phyloP scores from a whole-genome alignment of 176 grass and related monocot species.

The Aechmea fasciata region DNA sequence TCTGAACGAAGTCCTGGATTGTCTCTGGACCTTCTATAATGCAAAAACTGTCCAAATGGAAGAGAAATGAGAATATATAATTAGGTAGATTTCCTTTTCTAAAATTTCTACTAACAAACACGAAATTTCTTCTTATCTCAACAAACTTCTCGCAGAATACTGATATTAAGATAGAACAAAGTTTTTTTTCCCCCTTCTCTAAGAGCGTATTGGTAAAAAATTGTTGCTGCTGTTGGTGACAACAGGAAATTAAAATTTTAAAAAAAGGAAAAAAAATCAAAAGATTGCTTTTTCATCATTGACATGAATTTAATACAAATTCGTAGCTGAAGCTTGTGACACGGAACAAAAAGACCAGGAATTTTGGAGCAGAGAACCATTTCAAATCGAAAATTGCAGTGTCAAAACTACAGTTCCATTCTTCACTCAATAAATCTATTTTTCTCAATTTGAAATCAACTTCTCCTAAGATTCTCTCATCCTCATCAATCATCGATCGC shows the following conservation, averaged over 20 bases:
- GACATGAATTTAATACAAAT: no score
- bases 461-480: not conserved
- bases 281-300: no score
- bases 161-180: no score
- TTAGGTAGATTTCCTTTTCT: not conserved
- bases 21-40: conserved; percentile 96
- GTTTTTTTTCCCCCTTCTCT: no score
- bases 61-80: conserved; percentile 6
- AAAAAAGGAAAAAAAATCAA: no score
- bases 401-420: not conserved
- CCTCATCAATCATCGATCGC: not conserved
- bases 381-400: not conserved
- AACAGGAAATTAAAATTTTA: no score
- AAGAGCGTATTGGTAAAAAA: no score
- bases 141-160: not conserved
- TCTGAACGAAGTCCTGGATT: conserved; percentile 62
- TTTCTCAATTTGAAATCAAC: not conserved
- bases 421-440: not conserved
- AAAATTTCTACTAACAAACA: not conserved
- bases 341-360: no score
- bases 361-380: not conserved
- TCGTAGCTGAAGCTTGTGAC: no score
- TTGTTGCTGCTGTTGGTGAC: no score
- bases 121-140: not conserved
- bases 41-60: conserved; percentile 51